These are phyloP conservation scores for Lactuca sativa DNA, from an alignment of 129 eudicot species.

Conservation along the genomic window DNA sequence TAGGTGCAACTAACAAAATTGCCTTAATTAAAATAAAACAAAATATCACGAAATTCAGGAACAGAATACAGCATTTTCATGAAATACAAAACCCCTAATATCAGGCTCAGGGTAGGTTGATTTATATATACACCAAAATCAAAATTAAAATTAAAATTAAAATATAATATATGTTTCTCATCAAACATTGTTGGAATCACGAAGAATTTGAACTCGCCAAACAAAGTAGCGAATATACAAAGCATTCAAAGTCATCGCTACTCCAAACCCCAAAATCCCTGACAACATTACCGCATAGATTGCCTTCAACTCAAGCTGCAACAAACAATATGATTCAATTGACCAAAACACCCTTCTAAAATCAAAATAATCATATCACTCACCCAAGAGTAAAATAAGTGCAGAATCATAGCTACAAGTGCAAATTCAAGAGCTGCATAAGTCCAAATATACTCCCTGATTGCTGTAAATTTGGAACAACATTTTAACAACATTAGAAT, in stretches of 20 bases:
- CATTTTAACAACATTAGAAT: constrained; percentile 4
- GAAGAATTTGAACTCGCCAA: constrained; percentile 52
- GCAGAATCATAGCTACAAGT: constrained; percentile 67
- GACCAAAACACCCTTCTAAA: background rate
- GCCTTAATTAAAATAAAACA: background rate
- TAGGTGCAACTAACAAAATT: constrained; percentile 14
- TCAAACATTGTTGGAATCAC: constrained; percentile 43
- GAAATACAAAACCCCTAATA: constrained; percentile 16
- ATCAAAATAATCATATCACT: constrained; percentile 18
- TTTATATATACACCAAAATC: constrained; percentile 13
- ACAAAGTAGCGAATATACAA: constrained; percentile 45
- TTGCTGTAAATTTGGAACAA: constrained; percentile 54
- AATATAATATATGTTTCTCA: constrained; percentile 9
- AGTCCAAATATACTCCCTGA: constrained; percentile 83
- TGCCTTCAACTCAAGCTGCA: constrained; percentile 70
- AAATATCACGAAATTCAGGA: constrained; percentile 10
- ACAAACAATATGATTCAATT: constrained; percentile 28
- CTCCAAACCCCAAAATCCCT: constrained; percentile 62
- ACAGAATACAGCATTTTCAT: constrained; percentile 12
- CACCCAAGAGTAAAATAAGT: constrained; percentile 68
- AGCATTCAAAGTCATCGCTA: constrained; percentile 52
- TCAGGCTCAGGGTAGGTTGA: background rate
- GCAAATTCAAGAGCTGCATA: constrained; percentile 94
- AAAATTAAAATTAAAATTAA: no score
- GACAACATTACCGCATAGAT: constrained; percentile 68